These are phyloP conservation scores for Stagonosporopsis vannaccii DNA, from an alignment of 2,329 filamentous ascomycete genomes.

Conservation along the genomic window DNA sequence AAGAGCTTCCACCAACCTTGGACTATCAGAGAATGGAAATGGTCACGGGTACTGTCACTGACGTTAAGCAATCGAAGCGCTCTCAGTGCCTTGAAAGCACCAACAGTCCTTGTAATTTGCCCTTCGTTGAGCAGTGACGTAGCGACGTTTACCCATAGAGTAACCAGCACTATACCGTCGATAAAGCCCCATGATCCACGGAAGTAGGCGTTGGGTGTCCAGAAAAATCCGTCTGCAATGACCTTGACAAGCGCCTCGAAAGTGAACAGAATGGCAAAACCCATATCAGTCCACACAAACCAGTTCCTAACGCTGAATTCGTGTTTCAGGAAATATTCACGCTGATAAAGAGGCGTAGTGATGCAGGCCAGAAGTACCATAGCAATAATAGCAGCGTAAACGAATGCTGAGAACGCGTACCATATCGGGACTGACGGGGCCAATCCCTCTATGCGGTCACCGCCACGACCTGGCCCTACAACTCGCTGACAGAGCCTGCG, in stretches of 20 bases:
- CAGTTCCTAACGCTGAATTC: conserved; percentile 74
- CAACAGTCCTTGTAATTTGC: conserved; percentile 86
- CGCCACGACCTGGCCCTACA: conserved; percentile 88
- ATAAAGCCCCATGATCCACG: conserved; percentile 97
- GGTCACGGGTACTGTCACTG: conserved; percentile 93
- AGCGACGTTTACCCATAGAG: conserved; percentile 92
- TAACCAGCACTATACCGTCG: conserved; percentile 87
- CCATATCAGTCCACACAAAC: conserved; percentile 94
- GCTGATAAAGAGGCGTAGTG: conserved; percentile 93
- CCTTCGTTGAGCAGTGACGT: conserved; percentile 84
- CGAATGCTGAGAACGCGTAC: conserved; percentile 92
- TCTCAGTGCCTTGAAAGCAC: conserved; percentile 95
- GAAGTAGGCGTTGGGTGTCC: conserved; percentile 96
- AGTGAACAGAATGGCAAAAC: conserved; percentile 87
- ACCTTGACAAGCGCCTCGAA: conserved; percentile 89
- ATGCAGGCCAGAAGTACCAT: conserved; percentile 98
- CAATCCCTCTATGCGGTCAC: conserved; percentile 85
- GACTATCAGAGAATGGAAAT: conserved; percentile 95
- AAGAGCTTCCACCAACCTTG: conserved; percentile 94
- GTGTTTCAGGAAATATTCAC: conserved; percentile 75
- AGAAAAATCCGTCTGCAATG: conserved; percentile 93
- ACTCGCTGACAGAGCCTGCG: conserved; percentile 85
- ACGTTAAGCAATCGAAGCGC: conserved; percentile 92
- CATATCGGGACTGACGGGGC: conserved; percentile 88
- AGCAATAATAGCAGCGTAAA: conserved; percentile 91